A percentile compares a stretch with the other conserved stretches of the same genome.
phyloP scores from a whole-genome alignment of 495 filamentous ascomycete genomes.

The Sordaria brevicollis region DNA sequence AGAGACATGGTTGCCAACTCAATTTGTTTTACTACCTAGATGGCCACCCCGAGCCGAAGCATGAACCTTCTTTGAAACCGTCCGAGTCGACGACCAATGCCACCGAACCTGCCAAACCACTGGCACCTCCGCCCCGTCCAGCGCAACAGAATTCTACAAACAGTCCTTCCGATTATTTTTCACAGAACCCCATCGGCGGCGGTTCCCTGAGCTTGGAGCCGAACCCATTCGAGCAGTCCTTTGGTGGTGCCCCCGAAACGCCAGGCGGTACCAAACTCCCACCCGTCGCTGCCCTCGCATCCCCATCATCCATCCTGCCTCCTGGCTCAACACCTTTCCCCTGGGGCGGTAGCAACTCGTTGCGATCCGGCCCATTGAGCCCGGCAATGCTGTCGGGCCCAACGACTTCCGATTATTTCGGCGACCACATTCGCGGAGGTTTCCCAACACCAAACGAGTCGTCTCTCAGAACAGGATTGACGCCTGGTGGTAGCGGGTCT shows the following conservation, averaged over 20 bases:
- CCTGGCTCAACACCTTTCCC: constrained; percentile 56
- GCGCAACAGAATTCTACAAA: constrained; percentile 33
- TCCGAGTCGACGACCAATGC: constrained; percentile 25
- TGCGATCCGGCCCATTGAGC: constrained; percentile 87
- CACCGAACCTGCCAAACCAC: constrained; percentile 43
- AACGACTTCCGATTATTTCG: constrained; percentile 51
- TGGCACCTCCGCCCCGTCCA: constrained; percentile 75
- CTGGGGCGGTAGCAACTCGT: constrained; percentile 65
- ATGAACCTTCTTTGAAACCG: constrained; percentile 25
- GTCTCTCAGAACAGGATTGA: constrained; percentile 80
- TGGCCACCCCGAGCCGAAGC: constrained; percentile 24
- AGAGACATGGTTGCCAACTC: constrained; percentile 15
- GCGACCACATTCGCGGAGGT: constrained; percentile 69
- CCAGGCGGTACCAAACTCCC: constrained; percentile 86
- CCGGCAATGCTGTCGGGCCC: constrained; percentile 96
- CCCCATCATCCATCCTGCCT: constrained; percentile 70
- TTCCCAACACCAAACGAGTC: constrained; percentile 98
- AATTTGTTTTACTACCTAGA: constrained; percentile 8
- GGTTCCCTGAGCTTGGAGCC: constrained; percentile 68
- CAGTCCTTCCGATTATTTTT: constrained; percentile 67
- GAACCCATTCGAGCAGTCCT: constrained; percentile 94
- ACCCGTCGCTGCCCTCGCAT: constrained; percentile 82
- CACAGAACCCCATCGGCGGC: constrained; percentile 40
- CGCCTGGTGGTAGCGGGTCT: constrained; percentile 89
- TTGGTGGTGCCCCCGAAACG: constrained; percentile 64